Base-by-base conservation (phyloP, 177 flowering plant genomes). In the Vitis hybrid region DNA sequence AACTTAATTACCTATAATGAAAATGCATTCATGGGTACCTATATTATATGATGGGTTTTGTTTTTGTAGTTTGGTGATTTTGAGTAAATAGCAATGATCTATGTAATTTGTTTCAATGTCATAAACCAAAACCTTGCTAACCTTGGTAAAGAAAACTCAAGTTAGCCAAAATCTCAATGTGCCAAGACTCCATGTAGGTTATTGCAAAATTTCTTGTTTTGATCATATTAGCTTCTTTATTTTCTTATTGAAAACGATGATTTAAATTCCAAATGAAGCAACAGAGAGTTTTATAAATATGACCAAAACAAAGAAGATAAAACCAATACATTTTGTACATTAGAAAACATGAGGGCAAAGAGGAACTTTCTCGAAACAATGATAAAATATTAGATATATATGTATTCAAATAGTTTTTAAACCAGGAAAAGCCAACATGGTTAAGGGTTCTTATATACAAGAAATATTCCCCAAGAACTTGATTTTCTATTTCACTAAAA, bases 401-500 rank as follows among this genome's bases (percentile, higher is more conserved):
- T 9, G 17, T 14, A 17, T 47, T 47, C 4, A 18, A 54, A 54
- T 54, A 15, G 0, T 17, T 17, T 64, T 17, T 64, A 9, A 11
- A n/a, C 52, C 1, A 8, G 17, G 20, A 4, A 44, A 64, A 53
- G 14, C 49, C 28, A 53, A 22, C 13, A 11, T 0, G 49, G 12
- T 8, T 47, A 17, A 44, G 19, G 18, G 13, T 65, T 6, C n/a
- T 19, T 11, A 14, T 13, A 65, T 51, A 65, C 2, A 52, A 31
- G 57, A 7, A 12, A 52, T 22, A 22, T 38, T 22, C 15, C 17
- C 10, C 10, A 18, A 69, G 50, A 51, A 22, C 51, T n/a, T 49
- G 8, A 18, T 4, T 59, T 69, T 69, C 58, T 18, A 59, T 62
- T 70, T n/a, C 50, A 52, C 24, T 38, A 12, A 28, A 61, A 70